Evolutionary conservation across 768 basidiomycete species (phyloP), one percentile per base, ranked within the genome.

Genomic region (Auricularia heimuer): DNA sequence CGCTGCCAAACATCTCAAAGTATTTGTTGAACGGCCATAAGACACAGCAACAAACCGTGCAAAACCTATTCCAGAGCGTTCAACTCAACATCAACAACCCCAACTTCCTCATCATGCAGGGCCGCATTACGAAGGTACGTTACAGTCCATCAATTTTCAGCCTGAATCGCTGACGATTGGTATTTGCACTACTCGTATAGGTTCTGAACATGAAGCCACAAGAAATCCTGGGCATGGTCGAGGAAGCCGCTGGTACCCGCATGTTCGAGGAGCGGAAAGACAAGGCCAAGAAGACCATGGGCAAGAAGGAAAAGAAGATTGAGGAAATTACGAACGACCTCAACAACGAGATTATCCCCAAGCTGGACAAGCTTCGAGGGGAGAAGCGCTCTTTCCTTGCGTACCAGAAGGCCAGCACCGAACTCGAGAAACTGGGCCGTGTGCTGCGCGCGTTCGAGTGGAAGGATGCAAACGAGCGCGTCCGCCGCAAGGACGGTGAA

Each of bases 211-310:
- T 99, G 97, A 89, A 92, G 33, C 95, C 97, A 0, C 89, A 90
- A 79, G 97, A 99, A 74, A 96, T 98, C 66, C 83, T 99, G 12
- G 93, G 94, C 1, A 96, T 99, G 91, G 92, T 98, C 2, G 97
- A 98, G 75, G 97, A 99, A 74, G 97, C 97, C 0, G 93, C 95
- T 0, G 97, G 97, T 4, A 99, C 97, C 35, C 88, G 94, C 34
- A 98, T 98, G 97, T 99, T 98, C 71, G 97, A 99, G 74, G 96
- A 98, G 63, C 85, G 92, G 18, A 99, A 98, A 73, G 94, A 97
- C 73, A 97, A 97, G 74, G 95, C 96, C 6, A 84, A 88, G 72
- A 93, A 90, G 76, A 97, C 92, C 0, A 99, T 99, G 89, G 82
- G 82, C 33, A 98, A 96, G 82, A 98, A 98, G 78, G 93, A 98